Evolutionary conservation across 2,329 filamentous ascomycete genomes (phyloP), one percentile per base, ranked within the genome.

Genomic region (Neodidymelliopsis sp.): DNA sequence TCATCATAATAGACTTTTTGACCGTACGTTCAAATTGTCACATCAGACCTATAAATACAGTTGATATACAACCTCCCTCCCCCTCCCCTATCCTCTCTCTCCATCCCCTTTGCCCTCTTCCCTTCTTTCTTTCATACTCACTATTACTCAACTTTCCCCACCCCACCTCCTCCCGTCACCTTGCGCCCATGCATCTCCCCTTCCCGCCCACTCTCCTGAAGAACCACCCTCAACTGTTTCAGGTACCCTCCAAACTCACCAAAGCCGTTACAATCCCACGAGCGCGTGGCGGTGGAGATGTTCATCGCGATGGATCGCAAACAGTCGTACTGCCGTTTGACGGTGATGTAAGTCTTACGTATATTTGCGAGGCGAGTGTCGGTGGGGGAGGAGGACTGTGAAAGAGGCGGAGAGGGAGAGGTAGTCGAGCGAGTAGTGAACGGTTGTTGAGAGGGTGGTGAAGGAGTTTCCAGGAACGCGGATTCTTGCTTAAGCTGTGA

Each of bases 241-340:
- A 68, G 8, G 25, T 56, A 42, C 12, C 6, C 15, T 2, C 67
- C 67, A 36, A 70, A 63, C 4, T 66, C 57, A 0, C 67, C 67
- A n/a, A 65, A 65, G 9, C 29, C 44, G 9, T 13, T 38, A 0
- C 62, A 19, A 11, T 63, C 56, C 60, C 64, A 62, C 0, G 50
- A 45, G 0, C 39, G 24, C 0, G 65, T 64, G 7, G 35, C 37
- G 2, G 9, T 43, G 0, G 29, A 15, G 1, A 69, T 13, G 0
- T 67, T 44, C 1, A 18, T 46, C 0, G 49, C 40, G 6, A 54
- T 46, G 0, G 49, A 44, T 2, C 45, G 48, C 0, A 70, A 38
- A 11, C 23, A 49, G 11, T 67, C 61, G 23, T 61, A 58, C 1
- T 44, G 51, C 1, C 37, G 45, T 25, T 65, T 69, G 10, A 61